phyloP scores from a whole-genome alignment of 1,284 basidiomycete genomes.

The Cystobasidium pallidum region DNA sequence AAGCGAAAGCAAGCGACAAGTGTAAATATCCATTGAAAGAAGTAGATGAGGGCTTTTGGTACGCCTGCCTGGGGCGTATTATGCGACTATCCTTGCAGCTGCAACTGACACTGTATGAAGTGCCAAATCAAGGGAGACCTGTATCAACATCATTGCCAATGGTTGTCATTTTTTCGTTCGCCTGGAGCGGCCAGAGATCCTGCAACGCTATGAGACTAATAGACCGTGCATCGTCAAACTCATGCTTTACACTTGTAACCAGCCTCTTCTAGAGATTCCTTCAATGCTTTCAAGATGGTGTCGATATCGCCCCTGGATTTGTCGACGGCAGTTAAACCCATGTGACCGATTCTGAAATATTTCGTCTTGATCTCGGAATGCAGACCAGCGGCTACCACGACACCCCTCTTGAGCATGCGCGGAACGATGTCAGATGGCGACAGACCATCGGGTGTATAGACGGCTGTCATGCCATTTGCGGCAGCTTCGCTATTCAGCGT shows the following conservation, averaged over 20 bases:
- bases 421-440: slow-evolving; percentile 74
- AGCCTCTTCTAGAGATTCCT: slow-evolving; percentile 61
- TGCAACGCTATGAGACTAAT: neutral
- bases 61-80: neutral
- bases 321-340: slow-evolving; percentile 76
- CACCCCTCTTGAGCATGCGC: slow-evolving; percentile 52
- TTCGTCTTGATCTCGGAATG: slow-evolving; percentile 80
- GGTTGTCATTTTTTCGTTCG: no score
- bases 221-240: neutral
- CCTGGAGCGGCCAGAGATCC: neutral
- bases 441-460: slow-evolving; percentile 73
- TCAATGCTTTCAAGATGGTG: slow-evolving; percentile 70
- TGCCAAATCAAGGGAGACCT: no score
- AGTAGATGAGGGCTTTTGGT: slow-evolving; percentile 2
- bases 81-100: no score
- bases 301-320: slow-evolving; percentile 73
- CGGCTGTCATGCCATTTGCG: slow-evolving; percentile 86
- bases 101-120: no score
- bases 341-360: slow-evolving; percentile 56
- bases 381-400: slow-evolving; percentile 87
- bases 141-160: no score
- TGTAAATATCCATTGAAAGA: slow-evolving; percentile 16
- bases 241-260: slow-evolving; percentile 55
- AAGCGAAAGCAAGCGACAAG: slow-evolving; percentile 33
- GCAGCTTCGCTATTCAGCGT: slow-evolving; percentile 66